Base-by-base conservation (phyloP, 352 stramenopile genomes). In the Globisporangium perplexum region DNA sequence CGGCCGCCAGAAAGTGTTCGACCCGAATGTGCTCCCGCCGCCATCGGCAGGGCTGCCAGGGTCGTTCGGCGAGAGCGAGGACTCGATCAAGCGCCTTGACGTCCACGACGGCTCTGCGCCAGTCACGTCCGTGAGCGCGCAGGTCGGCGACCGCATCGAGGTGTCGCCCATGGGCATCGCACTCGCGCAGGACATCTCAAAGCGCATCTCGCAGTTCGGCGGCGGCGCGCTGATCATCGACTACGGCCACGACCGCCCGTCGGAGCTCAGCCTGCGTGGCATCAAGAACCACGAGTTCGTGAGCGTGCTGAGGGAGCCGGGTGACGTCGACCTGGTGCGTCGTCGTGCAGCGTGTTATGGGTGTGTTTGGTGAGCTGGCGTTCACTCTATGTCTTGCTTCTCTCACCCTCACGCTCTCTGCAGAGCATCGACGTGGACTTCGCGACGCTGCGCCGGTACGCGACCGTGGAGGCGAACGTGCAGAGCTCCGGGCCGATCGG, bases 241-340 rank as follows among this genome's bases (percentile, higher is more conserved):
- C 73, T 98, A 98, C 68, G 95, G 95, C 48, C 83, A 96, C 67
- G 87, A 97, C 60, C 86, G 93, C 47, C 86, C 86, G 38, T 93
- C 78, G 1, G 69, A 77, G 52, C 79, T 97, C 55, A 97, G 88
- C 68, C 63, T 98, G 43, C 93, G 95, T 39, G 95, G 86, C 53
- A 98, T 98, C 73, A 88, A 93, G 60, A 85, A 86, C 62, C 95
- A 98, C 70, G 59, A 88, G 65, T 97, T 98, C 68, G 93, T 98
- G n/a, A 90, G 89, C 51, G 79, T 95, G 33, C 70, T 98, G 45
- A 87, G 81, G 30, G 80, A 94, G 53, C 95, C 94, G 28, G 95
- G 95, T 38, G 79, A 96, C 55, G 88, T 98, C 8, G 95, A 98
- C 65, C 62, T 94, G 63, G 72, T 83, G 54, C 48, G 72, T 69